Evolutionary conservation across 164 flowering plant species (phyloP).

Genomic region (Houttuynia cordata): DNA sequence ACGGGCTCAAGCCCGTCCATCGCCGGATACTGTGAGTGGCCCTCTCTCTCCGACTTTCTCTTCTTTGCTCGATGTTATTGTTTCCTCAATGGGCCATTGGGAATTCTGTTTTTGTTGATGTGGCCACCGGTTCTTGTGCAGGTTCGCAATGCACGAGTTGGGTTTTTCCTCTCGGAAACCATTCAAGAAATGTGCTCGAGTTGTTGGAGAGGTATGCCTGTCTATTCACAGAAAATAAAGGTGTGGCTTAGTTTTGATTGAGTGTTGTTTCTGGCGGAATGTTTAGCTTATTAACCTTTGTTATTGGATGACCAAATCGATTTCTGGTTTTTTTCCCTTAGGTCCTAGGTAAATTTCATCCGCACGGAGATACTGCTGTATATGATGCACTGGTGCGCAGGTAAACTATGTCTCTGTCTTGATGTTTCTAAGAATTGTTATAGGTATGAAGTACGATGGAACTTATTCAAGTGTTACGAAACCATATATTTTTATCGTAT

Average conservation of each 20-base stretch:
- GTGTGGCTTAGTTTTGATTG: not conserved
- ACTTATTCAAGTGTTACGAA: no score
- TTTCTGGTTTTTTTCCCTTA: constrained; percentile 11
- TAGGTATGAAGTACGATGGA: no score
- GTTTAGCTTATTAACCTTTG: no score
- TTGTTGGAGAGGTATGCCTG: constrained; percentile 97
- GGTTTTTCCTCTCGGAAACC: constrained; percentile 91
- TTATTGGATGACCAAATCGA: no score
- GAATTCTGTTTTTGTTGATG: not conserved
- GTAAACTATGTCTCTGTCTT: constrained; percentile 18
- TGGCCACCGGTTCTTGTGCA: constrained; percentile 12
- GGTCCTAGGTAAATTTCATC: constrained; percentile 97
- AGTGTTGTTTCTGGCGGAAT: no score
- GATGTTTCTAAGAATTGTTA: not conserved
- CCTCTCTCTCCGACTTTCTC: not conserved
- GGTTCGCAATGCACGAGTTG: constrained; percentile 96
- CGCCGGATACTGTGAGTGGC: constrained; percentile 60
- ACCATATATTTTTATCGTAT: no score
- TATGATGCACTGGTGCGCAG: constrained; percentile 96
- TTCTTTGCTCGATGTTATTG: not conserved
- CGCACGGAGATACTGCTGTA: constrained; percentile 94
- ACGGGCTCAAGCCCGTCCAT: constrained; percentile 95
- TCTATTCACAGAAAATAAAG: no score
- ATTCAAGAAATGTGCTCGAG: constrained; percentile 91
- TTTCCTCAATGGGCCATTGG: not conserved